A percentile compares a stretch with the other conserved stretches of the same genome.
These are phyloP conservation scores for Yamadazyma triangularis DNA, from an alignment of 1,139 yeast genomes.

Conservation along the genomic window DNA sequence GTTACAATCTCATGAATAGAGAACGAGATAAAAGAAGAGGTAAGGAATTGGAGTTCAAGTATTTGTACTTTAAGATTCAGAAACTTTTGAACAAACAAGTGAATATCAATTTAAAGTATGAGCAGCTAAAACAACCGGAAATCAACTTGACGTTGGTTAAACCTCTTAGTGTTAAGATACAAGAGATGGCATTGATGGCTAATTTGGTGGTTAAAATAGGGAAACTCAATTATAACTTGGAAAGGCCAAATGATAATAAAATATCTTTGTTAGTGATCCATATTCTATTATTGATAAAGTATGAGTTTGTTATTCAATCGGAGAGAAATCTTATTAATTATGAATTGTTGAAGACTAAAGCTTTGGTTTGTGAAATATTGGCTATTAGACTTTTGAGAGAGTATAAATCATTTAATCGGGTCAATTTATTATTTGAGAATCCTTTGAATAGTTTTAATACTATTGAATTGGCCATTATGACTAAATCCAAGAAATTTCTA, in stretches of 20 bases:
- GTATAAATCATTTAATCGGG: slow-evolving; percentile 40
- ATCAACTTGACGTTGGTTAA: slow-evolving; percentile 46
- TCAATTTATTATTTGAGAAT: slow-evolving; percentile 40
- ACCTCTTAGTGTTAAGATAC: slow-evolving; percentile 39
- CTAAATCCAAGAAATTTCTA: slow-evolving; percentile 51
- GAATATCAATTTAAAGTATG: slow-evolving; percentile 47
- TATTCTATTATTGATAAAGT: slow-evolving; percentile 31
- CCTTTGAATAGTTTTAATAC: slow-evolving; percentile 46
- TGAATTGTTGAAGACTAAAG: slow-evolving; percentile 48
- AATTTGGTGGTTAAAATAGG: slow-evolving; percentile 8
- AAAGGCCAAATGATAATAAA: slow-evolving; percentile 11
- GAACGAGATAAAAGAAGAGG: slow-evolving; percentile 4
- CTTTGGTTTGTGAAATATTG: slow-evolving; percentile 51
- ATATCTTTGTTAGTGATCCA: slow-evolving; percentile 26
- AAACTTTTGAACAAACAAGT: slow-evolving; percentile 37
- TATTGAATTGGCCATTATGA: slow-evolving; percentile 50
- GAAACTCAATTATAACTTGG: slow-evolving; percentile 9
- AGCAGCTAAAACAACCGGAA: slow-evolving; percentile 54
- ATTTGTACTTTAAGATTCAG: slow-evolving; percentile 35
- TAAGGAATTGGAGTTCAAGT: slow-evolving; percentile 32
- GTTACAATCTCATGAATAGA: no score
- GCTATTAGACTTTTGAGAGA: slow-evolving; percentile 52
- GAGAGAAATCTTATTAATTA: slow-evolving; percentile 44
- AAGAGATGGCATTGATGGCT: slow-evolving; percentile 18
- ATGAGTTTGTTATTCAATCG: slow-evolving; percentile 47